Evolutionary conservation across 192 early-diverging fungal genomes (phyloP).

Genomic region (Spizellomyces sp.): DNA sequence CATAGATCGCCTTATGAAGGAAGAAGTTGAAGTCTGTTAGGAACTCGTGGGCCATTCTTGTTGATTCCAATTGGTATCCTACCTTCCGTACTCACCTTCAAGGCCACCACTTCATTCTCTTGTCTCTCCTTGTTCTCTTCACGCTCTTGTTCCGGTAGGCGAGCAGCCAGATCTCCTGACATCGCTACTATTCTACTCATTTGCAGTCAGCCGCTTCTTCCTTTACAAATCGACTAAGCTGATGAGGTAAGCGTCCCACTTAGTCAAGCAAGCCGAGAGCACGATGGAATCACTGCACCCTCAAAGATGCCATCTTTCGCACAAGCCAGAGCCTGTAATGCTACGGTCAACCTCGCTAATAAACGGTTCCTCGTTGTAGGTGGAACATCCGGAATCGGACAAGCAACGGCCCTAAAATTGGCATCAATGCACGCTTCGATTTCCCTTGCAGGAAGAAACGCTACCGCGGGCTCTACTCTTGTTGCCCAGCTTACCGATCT

Average conservation of each 20-base stretch:
- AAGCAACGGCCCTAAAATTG: constrained; percentile 31
- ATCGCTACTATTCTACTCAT: too few species aligned
- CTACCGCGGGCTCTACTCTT: constrained; percentile 14
- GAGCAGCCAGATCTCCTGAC: background rate
- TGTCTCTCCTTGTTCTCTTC: constrained; percentile 10
- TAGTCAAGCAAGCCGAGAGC: too few species aligned
- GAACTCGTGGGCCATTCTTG: too few species aligned
- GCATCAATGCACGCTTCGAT: constrained; percentile 27
- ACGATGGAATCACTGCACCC: too few species aligned
- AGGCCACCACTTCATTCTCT: constrained; percentile 9
- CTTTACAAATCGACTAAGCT: too few species aligned
- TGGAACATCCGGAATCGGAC: constrained; percentile 43
- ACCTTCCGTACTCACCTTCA: constrained; percentile 1
- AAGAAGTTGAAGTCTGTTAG: background rate
- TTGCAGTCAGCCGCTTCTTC: too few species aligned
- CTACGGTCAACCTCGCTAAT: constrained; percentile 9
- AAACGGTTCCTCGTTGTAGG: constrained; percentile 36
- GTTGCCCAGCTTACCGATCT: constrained; percentile 10
- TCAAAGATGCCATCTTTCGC: background rate
- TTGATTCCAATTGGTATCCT: background rate
- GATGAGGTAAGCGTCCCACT: too few species aligned
- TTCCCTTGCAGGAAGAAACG: constrained; percentile 32
- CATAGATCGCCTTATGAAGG: constrained; percentile 5
- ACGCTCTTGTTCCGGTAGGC: constrained; percentile 1
- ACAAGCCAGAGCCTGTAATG: constrained; percentile 13